These are phyloP conservation scores for Zygotorulaspora sp. DNA, from an alignment of 805 yeast species.

Conservation along the genomic window DNA sequence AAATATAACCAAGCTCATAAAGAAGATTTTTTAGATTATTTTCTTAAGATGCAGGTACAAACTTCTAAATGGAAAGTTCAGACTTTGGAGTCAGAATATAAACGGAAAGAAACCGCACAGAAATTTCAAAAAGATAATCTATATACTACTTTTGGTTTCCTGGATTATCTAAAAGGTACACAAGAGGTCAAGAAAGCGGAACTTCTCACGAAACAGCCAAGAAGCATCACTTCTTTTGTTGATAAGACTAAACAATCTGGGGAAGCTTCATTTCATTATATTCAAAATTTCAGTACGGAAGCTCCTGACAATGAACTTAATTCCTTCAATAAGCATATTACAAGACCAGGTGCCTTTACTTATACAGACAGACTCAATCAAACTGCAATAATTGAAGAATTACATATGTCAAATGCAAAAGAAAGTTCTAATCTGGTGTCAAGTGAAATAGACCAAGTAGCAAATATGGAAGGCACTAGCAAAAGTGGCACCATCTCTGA, in stretches of 20 bases:
- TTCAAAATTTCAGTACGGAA: not conserved
- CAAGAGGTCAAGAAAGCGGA: slow-evolving; percentile 19
- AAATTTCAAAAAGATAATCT: slow-evolving; percentile 13
- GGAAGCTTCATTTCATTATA: not conserved
- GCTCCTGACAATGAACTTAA: no score
- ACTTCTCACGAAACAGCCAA: slow-evolving; percentile 21
- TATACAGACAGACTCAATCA: not conserved
- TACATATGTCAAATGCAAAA: not conserved
- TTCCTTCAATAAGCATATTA: no score
- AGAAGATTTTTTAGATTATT: slow-evolving; percentile 25
- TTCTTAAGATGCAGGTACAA: slow-evolving; percentile 31
- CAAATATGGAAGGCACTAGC: not conserved
- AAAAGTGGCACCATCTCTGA: not conserved
- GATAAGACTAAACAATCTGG: slow-evolving; percentile 1
- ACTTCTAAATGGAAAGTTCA: slow-evolving; percentile 23
- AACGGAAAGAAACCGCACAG: slow-evolving; percentile 14
- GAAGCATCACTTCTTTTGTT: slow-evolving; percentile 6
- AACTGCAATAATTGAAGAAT: not conserved
- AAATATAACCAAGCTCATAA: slow-evolving; percentile 29
- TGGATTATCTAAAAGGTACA: slow-evolving; percentile 25
- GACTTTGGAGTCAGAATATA: slow-evolving; percentile 25
- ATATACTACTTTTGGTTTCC: slow-evolving; percentile 17
- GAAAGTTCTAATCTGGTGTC: not conserved
- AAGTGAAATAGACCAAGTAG: not conserved
- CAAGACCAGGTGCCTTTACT: not conserved